Conservation (phyloP, 1,284 basidiomycete genomes). For the Coniferiporia weirii region DNA sequence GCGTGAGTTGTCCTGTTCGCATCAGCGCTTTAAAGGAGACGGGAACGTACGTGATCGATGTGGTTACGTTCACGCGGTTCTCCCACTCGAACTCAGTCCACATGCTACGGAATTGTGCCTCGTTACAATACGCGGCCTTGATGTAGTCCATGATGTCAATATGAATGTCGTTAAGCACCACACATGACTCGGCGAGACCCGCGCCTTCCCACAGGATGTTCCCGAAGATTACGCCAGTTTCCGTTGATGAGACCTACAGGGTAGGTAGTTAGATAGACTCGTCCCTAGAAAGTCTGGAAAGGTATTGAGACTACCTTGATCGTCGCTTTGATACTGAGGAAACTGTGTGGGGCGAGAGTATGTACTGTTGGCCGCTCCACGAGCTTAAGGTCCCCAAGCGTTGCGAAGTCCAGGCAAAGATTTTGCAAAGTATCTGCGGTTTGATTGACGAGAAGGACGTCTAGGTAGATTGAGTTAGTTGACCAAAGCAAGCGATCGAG, state of each 20-base stretch:
- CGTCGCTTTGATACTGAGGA: constrained; percentile 98
- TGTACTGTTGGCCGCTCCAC: constrained; percentile 92
- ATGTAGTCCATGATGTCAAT: constrained; percentile 99
- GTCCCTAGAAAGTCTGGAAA: not conserved
- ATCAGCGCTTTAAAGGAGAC: not conserved
- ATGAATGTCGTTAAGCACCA: constrained; percentile 95
- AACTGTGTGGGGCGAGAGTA: constrained; percentile 92
- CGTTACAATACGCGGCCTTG: constrained; percentile 94
- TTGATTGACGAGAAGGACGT: constrained; percentile 97
- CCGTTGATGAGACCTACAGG: constrained; percentile 78
- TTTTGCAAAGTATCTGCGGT: constrained; percentile 94
- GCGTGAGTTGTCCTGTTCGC: not conserved
- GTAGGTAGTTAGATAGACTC: not conserved
- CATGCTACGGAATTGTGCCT: constrained; percentile 94
- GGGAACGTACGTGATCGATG: constrained; percentile 61
- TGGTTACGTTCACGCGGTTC: constrained; percentile 92
- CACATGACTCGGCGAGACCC: constrained; percentile 80
- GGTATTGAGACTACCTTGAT: constrained; percentile 66
- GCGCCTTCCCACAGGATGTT: constrained; percentile 97
- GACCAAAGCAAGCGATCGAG: constrained; percentile 4
- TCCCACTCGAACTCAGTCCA: constrained; percentile 99
- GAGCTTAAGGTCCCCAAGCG: constrained; percentile 94
- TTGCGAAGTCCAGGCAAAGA: constrained; percentile 96
- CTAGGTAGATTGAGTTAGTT: constrained; percentile 27
- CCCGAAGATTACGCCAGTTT: constrained; percentile 97